A percentile compares a stretch with the other conserved stretches of the same genome.
phyloP scores from a whole-genome alignment of 108 stramenopile genomes.

The Pseudonitzschia delicatissima region DNA sequence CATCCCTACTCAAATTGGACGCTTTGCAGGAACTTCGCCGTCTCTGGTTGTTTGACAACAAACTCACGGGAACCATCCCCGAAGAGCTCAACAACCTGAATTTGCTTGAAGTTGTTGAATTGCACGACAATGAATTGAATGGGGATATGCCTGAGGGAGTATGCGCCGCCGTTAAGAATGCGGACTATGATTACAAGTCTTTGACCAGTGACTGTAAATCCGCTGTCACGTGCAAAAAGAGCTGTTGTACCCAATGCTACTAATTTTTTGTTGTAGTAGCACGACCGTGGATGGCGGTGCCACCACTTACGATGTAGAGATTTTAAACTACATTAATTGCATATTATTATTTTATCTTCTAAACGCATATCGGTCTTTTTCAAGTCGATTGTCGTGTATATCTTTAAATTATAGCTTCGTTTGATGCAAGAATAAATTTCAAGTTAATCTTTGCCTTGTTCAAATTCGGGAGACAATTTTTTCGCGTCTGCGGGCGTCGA shows the following conservation, averaged over 20 bases:
- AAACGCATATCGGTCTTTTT: too few species aligned
- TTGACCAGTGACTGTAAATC: slow-evolving; percentile 30
- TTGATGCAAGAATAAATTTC: too few species aligned
- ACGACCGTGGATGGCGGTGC: too few species aligned
- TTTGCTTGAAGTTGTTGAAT: slow-evolving; percentile 49
- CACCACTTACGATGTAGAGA: too few species aligned
- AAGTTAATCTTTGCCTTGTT: too few species aligned
- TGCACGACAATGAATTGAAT: slow-evolving; percentile 53
- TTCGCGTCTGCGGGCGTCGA: too few species aligned
- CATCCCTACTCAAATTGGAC: slow-evolving; percentile 48
- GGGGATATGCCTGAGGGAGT: slow-evolving; percentile 46
- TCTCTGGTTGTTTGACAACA: slow-evolving; percentile 52
- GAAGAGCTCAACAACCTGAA: slow-evolving; percentile 38
- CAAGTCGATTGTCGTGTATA: too few species aligned
- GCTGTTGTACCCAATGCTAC: slow-evolving; percentile 34
- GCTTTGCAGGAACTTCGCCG: slow-evolving; percentile 34
- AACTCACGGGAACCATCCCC: slow-evolving; percentile 50
- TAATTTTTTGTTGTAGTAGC: slow-evolving; percentile 8
- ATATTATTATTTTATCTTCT: too few species aligned
- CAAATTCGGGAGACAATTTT: too few species aligned
- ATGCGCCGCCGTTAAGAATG: slow-evolving; percentile 25
- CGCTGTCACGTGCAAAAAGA: slow-evolving; percentile 8
- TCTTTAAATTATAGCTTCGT: too few species aligned
- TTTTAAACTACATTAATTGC: too few species aligned
- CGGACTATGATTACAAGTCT: slow-evolving; percentile 36